Evolutionary conservation across 2,329 filamentous ascomycete species (phyloP), one percentile per base, ranked within the genome.

Genomic region (Colletotrichum noveboracense): DNA sequence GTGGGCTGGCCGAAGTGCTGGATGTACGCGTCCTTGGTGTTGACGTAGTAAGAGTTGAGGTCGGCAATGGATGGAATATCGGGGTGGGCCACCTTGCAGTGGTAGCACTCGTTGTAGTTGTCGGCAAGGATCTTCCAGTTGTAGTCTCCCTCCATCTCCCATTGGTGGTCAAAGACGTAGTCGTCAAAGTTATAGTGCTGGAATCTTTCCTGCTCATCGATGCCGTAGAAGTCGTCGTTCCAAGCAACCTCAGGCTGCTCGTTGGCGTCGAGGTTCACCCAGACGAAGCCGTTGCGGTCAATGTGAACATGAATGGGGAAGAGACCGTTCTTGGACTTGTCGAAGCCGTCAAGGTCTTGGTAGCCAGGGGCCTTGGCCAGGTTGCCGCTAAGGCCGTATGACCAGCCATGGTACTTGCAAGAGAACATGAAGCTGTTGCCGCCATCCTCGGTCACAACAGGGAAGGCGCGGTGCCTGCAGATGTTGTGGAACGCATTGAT

Each of bases 51-150:
- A 5, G 88, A 88, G 74, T 88, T 86, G 52, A 92, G 86, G 75
- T 92, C 89, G 60, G 90, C 87, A n/a, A 92, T 85, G 56, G 86
- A 84, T 6, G 89, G 86, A 36, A 92, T 89, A 73, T 91, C 89
- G 4, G 91, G 90, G 78, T 92, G 91, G 3, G 90, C 88, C 1
- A 88, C 89, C 66, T 88, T 87, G 84, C 90, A 92, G 84, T 93
- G 91, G 78, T 93, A 93, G 80, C 91, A 93, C 80, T 91, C 91
- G 80, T 93, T 93, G 85, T 92, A 93, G 84, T 93, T 92, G 80
- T 93, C 91, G 16, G 88, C 88, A 36, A 91, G 81, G 28, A 89
- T 88, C 83, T 92, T 92, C 90, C 90, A 92, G 84, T 92, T 92
- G 80, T 88, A 90, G 36, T 88, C 86, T 0, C 88, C 88, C 65